Base-by-base conservation (phyloP, 768 basidiomycete species). In the Mycena metata region DNA sequence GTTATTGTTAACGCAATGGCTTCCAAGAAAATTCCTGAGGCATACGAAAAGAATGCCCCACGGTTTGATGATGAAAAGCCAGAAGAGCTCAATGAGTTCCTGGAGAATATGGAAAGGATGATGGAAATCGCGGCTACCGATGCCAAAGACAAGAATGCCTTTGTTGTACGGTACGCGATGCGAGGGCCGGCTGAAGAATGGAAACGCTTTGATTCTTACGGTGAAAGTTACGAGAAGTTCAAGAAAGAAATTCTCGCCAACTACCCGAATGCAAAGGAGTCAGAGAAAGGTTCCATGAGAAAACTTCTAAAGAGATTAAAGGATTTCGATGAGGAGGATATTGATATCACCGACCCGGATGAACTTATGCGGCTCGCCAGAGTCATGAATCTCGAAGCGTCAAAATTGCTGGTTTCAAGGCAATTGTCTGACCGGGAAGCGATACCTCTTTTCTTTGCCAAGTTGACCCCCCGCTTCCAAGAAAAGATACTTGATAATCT, bases 211-310 rank as follows among this genome's bases (percentile, higher is more conserved):
- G 33, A 52, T 3, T 15, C 41, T 16, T 64, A 30, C 41, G 45
- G 8, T 0, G 15, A 35, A 17, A 3, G 3, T 15, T 64, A 64
- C 16, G 43, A 52, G 10, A 30, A 64, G 3, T 64, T 64, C 45
- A 64, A 64, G 50, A 47, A 43, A 10, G 62, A 64, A 21, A 52
- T 64, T 16, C 33, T 64, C 3, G 62, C 30, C 26, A 64, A 55
- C 24, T 64, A 64, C 16, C 62, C 62, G 0, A 35, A 19, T 1
- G 62, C 52, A 6, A 17, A 19, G 5, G 35, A 24, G 1, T 33
- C 15, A 13, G 46, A 50, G 13, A 30, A 46, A 2, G 60, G 60
- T 12, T 42, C 60, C 1, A 3, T 61, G 1, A n/a, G 26, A 16
- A 62, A 52, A 33, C 49, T 62, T 7, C 15, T 10, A 19, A 62